Evolutionary conservation across 2,329 filamentous ascomycete species (phyloP), one percentile per base, ranked within the genome.

Genomic region (Fusarium sp.): DNA sequence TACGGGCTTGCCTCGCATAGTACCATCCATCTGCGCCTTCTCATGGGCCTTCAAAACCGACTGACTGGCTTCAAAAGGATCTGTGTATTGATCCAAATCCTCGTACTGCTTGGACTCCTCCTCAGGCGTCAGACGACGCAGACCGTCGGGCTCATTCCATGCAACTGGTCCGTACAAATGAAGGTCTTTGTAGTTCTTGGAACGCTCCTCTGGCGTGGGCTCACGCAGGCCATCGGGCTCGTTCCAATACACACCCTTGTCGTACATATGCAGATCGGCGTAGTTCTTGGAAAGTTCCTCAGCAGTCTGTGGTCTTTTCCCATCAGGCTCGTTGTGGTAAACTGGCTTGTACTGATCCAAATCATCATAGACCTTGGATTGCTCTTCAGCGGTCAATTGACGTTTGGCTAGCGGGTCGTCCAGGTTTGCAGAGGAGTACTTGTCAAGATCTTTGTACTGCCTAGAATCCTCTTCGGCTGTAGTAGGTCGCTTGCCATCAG

Each of bases 151-250:
- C 52, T 81, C 79, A 42, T 76, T 78, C 74, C 76, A 80, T 25
- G 57, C 54, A 15, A 77, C 73, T 13, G 80, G 68, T 11, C 78
- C 79, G 42, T 86, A 86, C 20, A 80, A 79, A 22, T 80, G 75
- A 9, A 86, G 76, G 41, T 86, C 85, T 18, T 80, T 77, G 65
- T 85, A 84, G 46, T 79, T 72, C 54, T 81, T 81, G 20, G 80
- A 81, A n/a, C 71, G 61, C 46, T 83, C 80, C 52, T 81, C 79
- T 1, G 78, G 45, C 5, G 79, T 78, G n/a, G 62, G 61, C 33
- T 80, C 71, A 14, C 76, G 74, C 22, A 79, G 68, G 17, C 79
- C 79, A 42, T 81, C 70, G 0, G 79, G 79, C 44, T 80, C 79
- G 35, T 79, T 80, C 75, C 77, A 80, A 18, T 62, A 71, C 22